Evolutionary conservation across 2,329 filamentous ascomycete genomes (phyloP).

Genomic region (Plectosphaerella cucumerina): DNA sequence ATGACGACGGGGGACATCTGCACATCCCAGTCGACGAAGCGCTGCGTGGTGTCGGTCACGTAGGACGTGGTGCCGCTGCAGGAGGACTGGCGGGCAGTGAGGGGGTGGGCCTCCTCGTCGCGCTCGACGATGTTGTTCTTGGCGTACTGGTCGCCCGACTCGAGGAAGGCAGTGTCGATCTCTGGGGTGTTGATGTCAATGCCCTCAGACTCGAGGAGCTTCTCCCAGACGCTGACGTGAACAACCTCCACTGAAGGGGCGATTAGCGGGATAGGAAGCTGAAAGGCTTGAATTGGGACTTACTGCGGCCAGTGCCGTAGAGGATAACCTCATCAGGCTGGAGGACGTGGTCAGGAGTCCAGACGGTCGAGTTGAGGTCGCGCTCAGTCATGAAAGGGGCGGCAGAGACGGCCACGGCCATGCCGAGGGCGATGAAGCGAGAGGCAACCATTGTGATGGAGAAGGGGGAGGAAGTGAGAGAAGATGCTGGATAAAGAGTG

Average conservation of each 20-base stretch:
- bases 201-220: constrained; percentile 1
- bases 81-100: constrained; percentile 2
- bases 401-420: constrained; percentile 4
- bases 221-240: neutral
- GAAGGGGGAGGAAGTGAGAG: neutral
- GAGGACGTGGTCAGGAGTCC: constrained; percentile 1
- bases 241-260: constrained; percentile 2
- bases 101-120: constrained; percentile 2
- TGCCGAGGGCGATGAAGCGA: constrained; percentile 1
- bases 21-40: constrained; percentile 11
- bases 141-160: neutral
- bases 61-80: constrained; percentile 4
- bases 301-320: constrained; percentile 1
- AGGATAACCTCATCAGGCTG: neutral
- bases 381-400: neutral
- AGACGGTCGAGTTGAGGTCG: constrained; percentile 1
- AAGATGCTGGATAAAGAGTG: neutral
- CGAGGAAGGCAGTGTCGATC: neutral
- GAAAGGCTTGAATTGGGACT: neutral
- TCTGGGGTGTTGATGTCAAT: neutral
- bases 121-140: neutral
- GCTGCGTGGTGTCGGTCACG: constrained; percentile 4
- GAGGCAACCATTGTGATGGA: constrained; percentile 2
- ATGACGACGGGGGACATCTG: constrained; percentile 11
- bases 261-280: neutral